Evolutionary conservation across 2,329 filamentous ascomycete genomes (phyloP), one percentile per base, ranked within the genome.

Genomic region (Fusarium miscanthi): DNA sequence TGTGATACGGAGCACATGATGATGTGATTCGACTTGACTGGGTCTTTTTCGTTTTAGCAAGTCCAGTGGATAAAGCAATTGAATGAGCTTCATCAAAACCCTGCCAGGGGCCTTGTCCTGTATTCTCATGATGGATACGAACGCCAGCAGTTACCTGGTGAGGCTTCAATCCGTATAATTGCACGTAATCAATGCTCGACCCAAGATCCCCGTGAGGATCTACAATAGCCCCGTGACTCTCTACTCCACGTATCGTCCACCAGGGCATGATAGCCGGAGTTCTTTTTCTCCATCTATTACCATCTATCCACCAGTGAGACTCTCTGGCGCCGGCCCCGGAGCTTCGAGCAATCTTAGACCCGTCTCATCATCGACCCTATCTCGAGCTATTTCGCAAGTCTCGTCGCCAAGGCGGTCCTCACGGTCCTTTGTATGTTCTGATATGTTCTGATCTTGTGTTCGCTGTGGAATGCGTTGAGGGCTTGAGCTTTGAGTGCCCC

Each of bases 381-480:
- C 41, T 21, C 25, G 38, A 58, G 52, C 59, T 41, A 51, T 57
- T 54, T 23, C 38, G 19, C 25, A 59, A 42, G 60, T 59, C 60
- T 51, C 31, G 17, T 45, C 35, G 58, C 58, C 49, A 66, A 56
- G 54, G 27, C 31, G 53, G 37, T 31, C 42, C 33, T 43, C 31
- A 49, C 46, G 35, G 40, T 37, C 37, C 23, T 25, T 25, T 25
- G 23, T 25, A 25, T 25, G 23, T 5, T 25, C 23, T 25, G 23
- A 25, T 25, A 25, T 25, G 23, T 25, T 25, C 23, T 73, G 70
- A 53, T 60, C 31, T 33, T 61, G 41, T 42, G 61, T 51, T 68
- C 54, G 54, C 33, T 63, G 45, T 60, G 70, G 70, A 74, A 73
- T 74, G 70, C 59, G 52, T 65, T 73, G 59, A 45, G 48, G 42